phyloP scores from a whole-genome alignment of 768 basidiomycete species.

The Tylopilus subfusipes region DNA sequence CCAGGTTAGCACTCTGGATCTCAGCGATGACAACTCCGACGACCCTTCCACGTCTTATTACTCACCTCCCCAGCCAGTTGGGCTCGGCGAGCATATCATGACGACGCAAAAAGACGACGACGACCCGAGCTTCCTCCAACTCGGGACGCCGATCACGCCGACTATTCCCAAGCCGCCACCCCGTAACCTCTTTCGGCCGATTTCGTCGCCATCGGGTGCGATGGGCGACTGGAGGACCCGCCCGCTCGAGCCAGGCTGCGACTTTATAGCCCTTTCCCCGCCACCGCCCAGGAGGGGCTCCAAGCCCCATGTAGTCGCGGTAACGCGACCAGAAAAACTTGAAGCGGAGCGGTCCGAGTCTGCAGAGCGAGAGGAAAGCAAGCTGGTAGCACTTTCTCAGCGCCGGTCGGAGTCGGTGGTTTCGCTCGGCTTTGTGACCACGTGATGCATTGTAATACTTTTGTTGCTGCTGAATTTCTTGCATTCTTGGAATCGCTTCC shows the following conservation, averaged over 20 bases:
- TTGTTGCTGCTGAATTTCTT: conserved; percentile 13
- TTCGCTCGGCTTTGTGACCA: conserved; percentile 48
- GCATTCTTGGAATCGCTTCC: neutral
- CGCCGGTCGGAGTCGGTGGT: conserved; percentile 52
- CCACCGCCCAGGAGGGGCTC: conserved; percentile 66
- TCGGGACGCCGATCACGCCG: conserved; percentile 44
- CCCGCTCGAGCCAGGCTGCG: conserved; percentile 29
- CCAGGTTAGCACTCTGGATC: conserved; percentile 27
- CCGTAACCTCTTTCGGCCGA: conserved; percentile 23
- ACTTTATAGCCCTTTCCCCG: conserved; percentile 54
- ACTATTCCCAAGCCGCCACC: conserved; percentile 18
- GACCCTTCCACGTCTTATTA: conserved; percentile 27
- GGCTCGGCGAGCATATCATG: conserved; percentile 61
- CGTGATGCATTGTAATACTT: conserved; percentile 33
- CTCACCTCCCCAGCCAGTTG: conserved; percentile 13
- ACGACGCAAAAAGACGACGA: conserved; percentile 41
- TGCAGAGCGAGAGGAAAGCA: conserved; percentile 9
- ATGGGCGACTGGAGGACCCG: conserved; percentile 8
- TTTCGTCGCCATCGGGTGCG: conserved; percentile 17
- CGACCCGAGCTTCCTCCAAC: conserved; percentile 60
- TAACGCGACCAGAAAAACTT: conserved; percentile 8
- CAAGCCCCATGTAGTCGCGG: conserved; percentile 37
- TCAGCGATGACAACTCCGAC: conserved; percentile 23
- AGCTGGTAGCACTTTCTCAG: conserved; percentile 39
- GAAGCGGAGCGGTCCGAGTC: conserved; percentile 12